A percentile compares a stretch with the other conserved stretches of the same genome.
These are phyloP conservation scores for Cadophora gregata DNA, from an alignment of 2,329 filamentous ascomycete genomes.

Conservation along the genomic window DNA sequence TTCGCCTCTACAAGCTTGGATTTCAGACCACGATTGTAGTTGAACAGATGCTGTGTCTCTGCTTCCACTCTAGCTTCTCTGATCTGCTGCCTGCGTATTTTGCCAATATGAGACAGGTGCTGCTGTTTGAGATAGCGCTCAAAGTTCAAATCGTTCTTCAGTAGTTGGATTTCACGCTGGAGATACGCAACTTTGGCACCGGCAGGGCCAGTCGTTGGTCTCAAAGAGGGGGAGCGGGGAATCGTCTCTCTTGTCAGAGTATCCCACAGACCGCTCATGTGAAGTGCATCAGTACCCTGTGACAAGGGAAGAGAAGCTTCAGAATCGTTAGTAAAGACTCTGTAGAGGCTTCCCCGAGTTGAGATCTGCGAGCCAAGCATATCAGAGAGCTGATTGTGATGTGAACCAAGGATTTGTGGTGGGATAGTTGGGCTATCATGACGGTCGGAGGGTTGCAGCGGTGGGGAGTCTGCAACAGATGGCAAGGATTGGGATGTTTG, in stretches of 20 bases:
- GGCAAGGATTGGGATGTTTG: slow-evolving; percentile 55
- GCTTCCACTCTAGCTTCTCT: slow-evolving; percentile 80
- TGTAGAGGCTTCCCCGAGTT: slow-evolving; percentile 61
- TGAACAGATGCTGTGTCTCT: slow-evolving; percentile 81
- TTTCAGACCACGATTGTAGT: slow-evolving; percentile 76
- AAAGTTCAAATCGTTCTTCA: slow-evolving; percentile 83
- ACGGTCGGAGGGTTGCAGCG: slow-evolving; percentile 30
- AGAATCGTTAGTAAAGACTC: slow-evolving; percentile 63
- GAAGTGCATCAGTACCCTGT: slow-evolving; percentile 35
- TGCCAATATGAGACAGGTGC: slow-evolving; percentile 81
- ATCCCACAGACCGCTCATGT: slow-evolving; percentile 41
- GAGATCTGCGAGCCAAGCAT: slow-evolving; percentile 65
- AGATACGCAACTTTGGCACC: slow-evolving; percentile 57
- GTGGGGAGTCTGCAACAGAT: slow-evolving; percentile 54
- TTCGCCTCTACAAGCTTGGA: slow-evolving; percentile 76
- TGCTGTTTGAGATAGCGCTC: slow-evolving; percentile 85
- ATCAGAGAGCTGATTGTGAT: slow-evolving; percentile 63
- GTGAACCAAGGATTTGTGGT: slow-evolving; percentile 53
- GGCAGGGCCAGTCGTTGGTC: slow-evolving; percentile 41
- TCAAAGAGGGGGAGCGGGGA: slow-evolving; percentile 40
- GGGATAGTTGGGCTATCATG: slow-evolving; percentile 69
- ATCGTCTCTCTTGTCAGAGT: slow-evolving; percentile 36
- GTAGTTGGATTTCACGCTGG: slow-evolving; percentile 74
- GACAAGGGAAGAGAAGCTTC: slow-evolving; percentile 49
- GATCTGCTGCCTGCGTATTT: slow-evolving; percentile 75